Base-by-base conservation (phyloP, 768 basidiomycete genomes). In the Pleurotus sapidus region DNA sequence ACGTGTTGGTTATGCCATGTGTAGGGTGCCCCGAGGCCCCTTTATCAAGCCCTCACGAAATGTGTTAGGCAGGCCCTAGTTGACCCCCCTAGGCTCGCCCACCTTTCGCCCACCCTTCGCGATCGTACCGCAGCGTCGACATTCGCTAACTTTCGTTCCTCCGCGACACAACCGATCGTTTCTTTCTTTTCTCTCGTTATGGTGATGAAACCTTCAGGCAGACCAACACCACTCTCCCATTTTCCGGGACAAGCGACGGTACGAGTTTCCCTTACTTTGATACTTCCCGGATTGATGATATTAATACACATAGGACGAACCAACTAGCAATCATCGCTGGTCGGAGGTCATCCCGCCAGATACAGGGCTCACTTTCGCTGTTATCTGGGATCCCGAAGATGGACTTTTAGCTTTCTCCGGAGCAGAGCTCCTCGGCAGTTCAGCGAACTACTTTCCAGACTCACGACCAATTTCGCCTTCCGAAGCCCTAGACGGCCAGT, bases 341-440 rank as follows among this genome's bases (percentile, higher is more conserved):
- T 84, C 84, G 11, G 78, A 84, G 25, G 68, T 84, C 46, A 72
- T 83, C 5, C 82, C 83, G 12, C 82, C 84, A 4, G 78, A 81
- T 54, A 70, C 79, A 24, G 83, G 77, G 1, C 70, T 86, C 59
- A 82, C 78, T 2, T 87, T 87, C 61, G 84, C 81, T 4, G 82
- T 83, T 4, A 65, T 85, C 30, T 87, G 80, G 80, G 83, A 84
- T 58, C 78, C 80, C 1, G 77, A 79, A 0, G 78, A 83, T 4
- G 84, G 82, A 27, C 75, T 84, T 61, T 74, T 85, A 58, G 77
- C 78, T 34, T 85, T 86, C 64, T 83, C 83, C 1, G 80, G 77
- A 24, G 75, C 80, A 27, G 68, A 72, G 49, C 74, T 84, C 37
- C 68, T 81, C 25, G 71, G 74, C 42, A 34, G 30, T 34, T 60